These are phyloP conservation scores for Backusella luteola DNA, from an alignment of 192 early-diverging fungal species.

Conservation along the genomic window DNA sequence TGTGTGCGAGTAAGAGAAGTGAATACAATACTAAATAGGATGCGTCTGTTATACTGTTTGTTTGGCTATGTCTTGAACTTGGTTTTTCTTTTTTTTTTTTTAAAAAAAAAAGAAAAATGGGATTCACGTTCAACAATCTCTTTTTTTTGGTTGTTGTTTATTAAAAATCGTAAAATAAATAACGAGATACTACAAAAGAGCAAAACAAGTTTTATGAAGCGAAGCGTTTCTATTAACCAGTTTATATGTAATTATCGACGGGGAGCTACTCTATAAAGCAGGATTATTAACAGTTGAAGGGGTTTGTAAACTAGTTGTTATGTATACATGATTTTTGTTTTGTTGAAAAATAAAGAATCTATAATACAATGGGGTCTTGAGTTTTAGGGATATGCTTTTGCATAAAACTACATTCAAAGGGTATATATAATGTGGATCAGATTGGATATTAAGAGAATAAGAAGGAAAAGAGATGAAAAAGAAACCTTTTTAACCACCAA, in stretches of 20 bases:
- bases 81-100: background rate
- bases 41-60: background rate
- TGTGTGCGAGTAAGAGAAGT: no score
- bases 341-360: background rate
- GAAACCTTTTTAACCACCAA: background rate
- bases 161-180: background rate
- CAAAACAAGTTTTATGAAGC: background rate
- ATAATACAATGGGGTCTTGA: background rate
- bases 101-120: background rate
- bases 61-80: background rate
- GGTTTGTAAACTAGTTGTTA: background rate
- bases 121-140: background rate
- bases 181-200: background rate
- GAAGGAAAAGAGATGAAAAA: background rate
- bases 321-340: background rate
- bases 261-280: background rate
- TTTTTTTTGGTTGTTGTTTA: background rate
- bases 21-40: background rate
- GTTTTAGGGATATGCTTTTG: background rate
- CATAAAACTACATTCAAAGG: background rate
- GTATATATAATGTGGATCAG: background rate
- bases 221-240: no score
- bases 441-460: background rate
- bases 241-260: no score
- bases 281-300: background rate